phyloP scores from a whole-genome alignment of 2,329 filamentous ascomycete genomes.

The Ascochyta koolunga region DNA sequence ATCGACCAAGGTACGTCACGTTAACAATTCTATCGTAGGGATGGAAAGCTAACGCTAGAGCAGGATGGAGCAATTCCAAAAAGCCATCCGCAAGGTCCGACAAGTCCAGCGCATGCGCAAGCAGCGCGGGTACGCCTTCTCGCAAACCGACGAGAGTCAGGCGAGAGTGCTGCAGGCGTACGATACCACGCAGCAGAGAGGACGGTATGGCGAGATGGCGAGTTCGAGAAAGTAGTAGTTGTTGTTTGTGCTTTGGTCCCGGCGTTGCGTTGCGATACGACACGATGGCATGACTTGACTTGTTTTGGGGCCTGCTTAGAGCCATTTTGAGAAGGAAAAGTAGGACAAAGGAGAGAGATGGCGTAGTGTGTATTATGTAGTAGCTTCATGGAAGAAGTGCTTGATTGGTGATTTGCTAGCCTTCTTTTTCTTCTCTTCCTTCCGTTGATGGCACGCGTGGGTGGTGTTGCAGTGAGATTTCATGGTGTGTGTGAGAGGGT shows the following conservation, averaged over 20 bases:
- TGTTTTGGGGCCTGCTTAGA: neutral
- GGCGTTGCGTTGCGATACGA: neutral
- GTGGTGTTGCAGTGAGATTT: too few relatives aligned
- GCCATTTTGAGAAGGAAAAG: too few relatives aligned
- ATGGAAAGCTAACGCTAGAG: neutral
- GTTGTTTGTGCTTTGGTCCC: neutral
- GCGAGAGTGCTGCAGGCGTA: slow-evolving; percentile 95
- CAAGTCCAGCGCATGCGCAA: slow-evolving; percentile 99
- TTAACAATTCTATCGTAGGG: neutral
- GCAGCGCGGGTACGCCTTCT: slow-evolving; percentile 97
- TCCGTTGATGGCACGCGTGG: too few relatives aligned
- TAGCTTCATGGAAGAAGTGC: too few relatives aligned
- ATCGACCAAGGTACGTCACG: slow-evolving; percentile 80
- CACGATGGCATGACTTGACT: slow-evolving; percentile 3
- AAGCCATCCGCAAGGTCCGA: slow-evolving; percentile 96
- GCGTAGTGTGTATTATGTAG: slow-evolving; percentile 2
- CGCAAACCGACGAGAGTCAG: slow-evolving; percentile 94
- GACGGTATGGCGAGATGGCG: slow-evolving; percentile 94
- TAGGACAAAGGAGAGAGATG: too few relatives aligned
- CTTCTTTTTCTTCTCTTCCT: neutral
- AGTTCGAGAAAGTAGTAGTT: slow-evolving; percentile 54
- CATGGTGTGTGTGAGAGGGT: too few relatives aligned
- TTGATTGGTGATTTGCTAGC: too few relatives aligned
- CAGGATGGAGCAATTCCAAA: slow-evolving; percentile 99
- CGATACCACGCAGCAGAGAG: slow-evolving; percentile 91